Percentiles rank a stretch among this genome's conserved stretches.
Conservation (phyloP, 2,329 filamentous ascomycete genomes). For the Penicillium griseofulvum region DNA sequence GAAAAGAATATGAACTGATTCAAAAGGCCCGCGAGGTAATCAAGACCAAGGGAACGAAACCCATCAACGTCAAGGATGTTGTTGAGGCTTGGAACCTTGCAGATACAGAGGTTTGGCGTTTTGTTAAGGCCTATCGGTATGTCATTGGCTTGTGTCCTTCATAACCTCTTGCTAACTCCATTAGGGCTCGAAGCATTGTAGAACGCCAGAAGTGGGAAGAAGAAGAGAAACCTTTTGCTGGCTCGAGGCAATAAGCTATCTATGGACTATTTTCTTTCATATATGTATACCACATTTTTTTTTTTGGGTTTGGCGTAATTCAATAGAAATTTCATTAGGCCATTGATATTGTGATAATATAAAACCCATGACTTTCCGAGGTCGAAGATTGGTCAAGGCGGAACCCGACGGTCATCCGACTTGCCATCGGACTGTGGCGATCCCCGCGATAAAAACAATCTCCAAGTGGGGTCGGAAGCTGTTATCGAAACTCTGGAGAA, state of each 20-base stretch:
- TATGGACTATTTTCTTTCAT: conserved; percentile 5
- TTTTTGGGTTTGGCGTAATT: conserved; percentile 12
- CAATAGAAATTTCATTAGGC: not conserved
- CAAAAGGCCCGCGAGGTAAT: conserved; percentile 51
- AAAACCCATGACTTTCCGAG: not conserved
- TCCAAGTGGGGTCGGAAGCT: conserved; percentile 8
- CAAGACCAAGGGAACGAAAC: conserved; percentile 38
- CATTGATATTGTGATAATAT: not conserved
- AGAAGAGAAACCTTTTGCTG: conserved; percentile 57
- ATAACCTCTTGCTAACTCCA: conserved; percentile 4
- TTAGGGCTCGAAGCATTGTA: conserved; percentile 53
- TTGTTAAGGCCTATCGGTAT: conserved; percentile 57
- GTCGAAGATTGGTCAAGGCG: not conserved
- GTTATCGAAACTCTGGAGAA: conserved; percentile 11
- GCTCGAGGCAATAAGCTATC: conserved; percentile 35
- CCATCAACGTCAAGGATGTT: conserved; percentile 43
- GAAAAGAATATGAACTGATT: conserved; percentile 48
- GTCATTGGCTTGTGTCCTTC: conserved; percentile 13
- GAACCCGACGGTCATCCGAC: conserved; percentile 4
- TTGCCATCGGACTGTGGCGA: conserved; percentile 38
- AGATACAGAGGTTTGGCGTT: conserved; percentile 64
- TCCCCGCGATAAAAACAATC: conserved; percentile 30
- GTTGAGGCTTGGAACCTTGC: conserved; percentile 58
- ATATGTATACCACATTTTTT: conserved; percentile 11
- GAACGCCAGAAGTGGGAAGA: conserved; percentile 61